Evolutionary conservation across 495 filamentous ascomycete species (phyloP).

Genomic region (Viridothelium virens): DNA sequence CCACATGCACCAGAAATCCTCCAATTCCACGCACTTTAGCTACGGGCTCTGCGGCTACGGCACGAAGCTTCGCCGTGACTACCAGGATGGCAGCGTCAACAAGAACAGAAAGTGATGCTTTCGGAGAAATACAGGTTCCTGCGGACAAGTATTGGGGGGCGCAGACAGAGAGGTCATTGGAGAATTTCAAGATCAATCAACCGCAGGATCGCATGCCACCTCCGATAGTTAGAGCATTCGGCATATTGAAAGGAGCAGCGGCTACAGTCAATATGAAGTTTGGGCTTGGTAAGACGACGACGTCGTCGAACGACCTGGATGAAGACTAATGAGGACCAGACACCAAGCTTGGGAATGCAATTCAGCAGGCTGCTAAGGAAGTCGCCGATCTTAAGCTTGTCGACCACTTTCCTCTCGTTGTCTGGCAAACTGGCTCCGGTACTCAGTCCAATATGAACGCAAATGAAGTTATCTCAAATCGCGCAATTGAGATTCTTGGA

Average conservation of each 20-base stretch:
- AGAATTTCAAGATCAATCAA: slow-evolving; percentile 98
- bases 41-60: background rate
- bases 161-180: slow-evolving; percentile 92
- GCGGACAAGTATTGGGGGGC: slow-evolving; percentile 98
- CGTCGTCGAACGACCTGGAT: background rate
- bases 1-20: background rate
- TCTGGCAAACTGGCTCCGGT: slow-evolving; percentile 98
- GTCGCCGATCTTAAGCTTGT: slow-evolving; percentile 89
- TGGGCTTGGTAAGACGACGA: slow-evolving; percentile 67
- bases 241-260: slow-evolving; percentile 94
- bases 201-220: slow-evolving; percentile 97
- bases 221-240: slow-evolving; percentile 84
- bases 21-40: background rate
- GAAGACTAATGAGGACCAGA: slow-evolving; percentile 43
- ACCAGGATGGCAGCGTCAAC: slow-evolving; percentile 37
- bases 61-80: slow-evolving; percentile 22
- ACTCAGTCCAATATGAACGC: slow-evolving; percentile 99
- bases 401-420: slow-evolving; percentile 97
- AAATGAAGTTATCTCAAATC: slow-evolving; percentile 99
- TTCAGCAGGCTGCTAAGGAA: slow-evolving; percentile 87
- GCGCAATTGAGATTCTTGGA: slow-evolving; percentile 94
- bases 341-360: slow-evolving; percentile 84
- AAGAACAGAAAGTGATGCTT: slow-evolving; percentile 90
- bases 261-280: slow-evolving; percentile 93
- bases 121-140: slow-evolving; percentile 86